Evolutionary conservation across 345 rosid genomes (phyloP).

Genomic region (Lepidium aucheri): DNA sequence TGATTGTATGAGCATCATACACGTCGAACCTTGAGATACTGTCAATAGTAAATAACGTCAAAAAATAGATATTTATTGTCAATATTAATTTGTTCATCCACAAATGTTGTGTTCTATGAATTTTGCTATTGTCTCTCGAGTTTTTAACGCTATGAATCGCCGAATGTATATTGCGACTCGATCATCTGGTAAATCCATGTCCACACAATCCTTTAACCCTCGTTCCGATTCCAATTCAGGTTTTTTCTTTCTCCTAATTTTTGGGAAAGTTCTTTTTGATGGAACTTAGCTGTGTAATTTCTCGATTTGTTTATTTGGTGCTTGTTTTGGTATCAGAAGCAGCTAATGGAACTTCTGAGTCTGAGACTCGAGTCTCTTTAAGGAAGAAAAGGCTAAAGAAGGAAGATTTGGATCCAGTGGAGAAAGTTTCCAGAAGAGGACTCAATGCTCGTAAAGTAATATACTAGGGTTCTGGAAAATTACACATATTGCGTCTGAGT

Average conservation of each 20-base stretch:
- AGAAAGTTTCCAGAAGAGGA: slow-evolving; percentile 19
- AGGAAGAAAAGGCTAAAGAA: slow-evolving; percentile 50
- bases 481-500: not conserved
- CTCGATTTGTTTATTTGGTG: not conserved
- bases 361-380: slow-evolving; percentile 37
- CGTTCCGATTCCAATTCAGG: slow-evolving; percentile 3
- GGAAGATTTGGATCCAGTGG: slow-evolving; percentile 18
- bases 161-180: not conserved
- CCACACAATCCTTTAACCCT: not conserved
- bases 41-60: not conserved
- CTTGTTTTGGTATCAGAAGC: slow-evolving; percentile 12
- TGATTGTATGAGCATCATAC: not conserved
- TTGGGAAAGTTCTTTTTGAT: not conserved
- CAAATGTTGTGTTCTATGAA: not conserved
- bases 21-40: not conserved
- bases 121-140: not conserved
- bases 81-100: not conserved
- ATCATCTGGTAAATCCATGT: slow-evolving; percentile 2
- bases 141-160: slow-evolving; percentile 9
- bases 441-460: not conserved
- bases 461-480: not conserved
- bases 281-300: not conserved
- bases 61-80: not conserved
- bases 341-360: slow-evolving; percentile 9
- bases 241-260: not conserved